These are phyloP conservation scores for Pleurotus salmoneostramineus DNA, from an alignment of 768 basidiomycete genomes.

Conservation along the genomic window DNA sequence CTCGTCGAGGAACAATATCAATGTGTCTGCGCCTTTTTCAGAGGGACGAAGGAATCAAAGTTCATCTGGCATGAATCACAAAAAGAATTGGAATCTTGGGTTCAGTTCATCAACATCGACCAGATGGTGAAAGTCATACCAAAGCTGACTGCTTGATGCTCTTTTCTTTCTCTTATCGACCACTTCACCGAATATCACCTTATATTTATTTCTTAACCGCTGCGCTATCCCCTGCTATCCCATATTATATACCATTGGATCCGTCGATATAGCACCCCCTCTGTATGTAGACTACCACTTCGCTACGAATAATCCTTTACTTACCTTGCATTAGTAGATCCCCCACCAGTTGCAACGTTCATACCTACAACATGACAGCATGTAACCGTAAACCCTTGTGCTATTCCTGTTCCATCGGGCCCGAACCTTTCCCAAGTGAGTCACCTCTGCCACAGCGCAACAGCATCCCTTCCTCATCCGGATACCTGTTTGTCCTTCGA, in stretches of 20 bases:
- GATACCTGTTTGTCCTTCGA: no score
- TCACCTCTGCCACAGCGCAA: no score
- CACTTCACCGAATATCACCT: not conserved
- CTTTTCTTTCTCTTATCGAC: not conserved
- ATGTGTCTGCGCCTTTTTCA: slow-evolving; percentile 75
- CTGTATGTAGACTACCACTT: not conserved
- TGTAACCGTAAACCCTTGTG: not conserved
- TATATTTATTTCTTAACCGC: not conserved
- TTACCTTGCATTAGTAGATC: not conserved
- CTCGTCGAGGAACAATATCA: slow-evolving; percentile 68
- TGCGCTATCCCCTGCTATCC: not conserved
- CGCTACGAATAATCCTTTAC: not conserved
- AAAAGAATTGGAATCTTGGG: slow-evolving; percentile 72
- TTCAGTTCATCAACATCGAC: slow-evolving; percentile 81
- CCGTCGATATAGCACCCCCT: not conserved
- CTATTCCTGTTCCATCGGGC: no score
- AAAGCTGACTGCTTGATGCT: slow-evolving; percentile 56
- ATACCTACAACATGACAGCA: no score
- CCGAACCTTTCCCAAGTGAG: no score
- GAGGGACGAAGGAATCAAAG: slow-evolving; percentile 57
- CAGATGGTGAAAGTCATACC: slow-evolving; percentile 78
- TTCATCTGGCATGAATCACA: slow-evolving; percentile 71
- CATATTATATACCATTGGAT: not conserved
- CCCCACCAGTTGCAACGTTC: not conserved
- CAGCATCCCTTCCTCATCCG: no score